A percentile compares a stretch with the other conserved stretches of the same genome.
These are phyloP conservation scores for Hypoxylon sp. DNA, from an alignment of 2,329 filamentous ascomycete genomes.

Conservation along the genomic window DNA sequence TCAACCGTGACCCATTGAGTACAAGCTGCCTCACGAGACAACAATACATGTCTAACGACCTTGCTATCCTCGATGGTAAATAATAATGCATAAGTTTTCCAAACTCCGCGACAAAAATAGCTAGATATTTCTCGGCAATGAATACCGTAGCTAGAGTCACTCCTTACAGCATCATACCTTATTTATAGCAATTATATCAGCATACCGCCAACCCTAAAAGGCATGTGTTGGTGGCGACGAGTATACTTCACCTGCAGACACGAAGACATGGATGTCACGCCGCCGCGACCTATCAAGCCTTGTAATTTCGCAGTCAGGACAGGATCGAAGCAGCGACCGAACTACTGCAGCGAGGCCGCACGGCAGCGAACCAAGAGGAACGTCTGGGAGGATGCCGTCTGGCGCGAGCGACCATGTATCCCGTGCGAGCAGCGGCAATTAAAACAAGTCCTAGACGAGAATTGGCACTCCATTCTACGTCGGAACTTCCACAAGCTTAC, in stretches of 20 bases:
- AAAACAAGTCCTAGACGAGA: neutral
- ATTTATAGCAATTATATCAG: neutral
- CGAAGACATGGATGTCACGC: constrained; percentile 21
- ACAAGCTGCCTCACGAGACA: neutral
- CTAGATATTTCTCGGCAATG: neutral
- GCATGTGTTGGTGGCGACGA: constrained; percentile 20
- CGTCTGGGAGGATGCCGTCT: constrained; percentile 1
- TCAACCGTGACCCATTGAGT: neutral
- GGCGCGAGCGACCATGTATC: constrained; percentile 7
- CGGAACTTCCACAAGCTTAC: neutral
- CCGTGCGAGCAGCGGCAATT: constrained; percentile 10
- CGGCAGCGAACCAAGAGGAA: neutral
- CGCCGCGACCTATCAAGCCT: constrained; percentile 7
- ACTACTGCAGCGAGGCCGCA: neutral
- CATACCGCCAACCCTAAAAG: neutral
- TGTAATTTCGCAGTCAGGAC: constrained; percentile 4
- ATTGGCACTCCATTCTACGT: constrained; percentile 12
- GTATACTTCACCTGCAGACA: constrained; percentile 25
- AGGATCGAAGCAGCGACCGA: neutral
- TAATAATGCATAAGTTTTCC: neutral
- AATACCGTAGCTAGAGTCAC: neutral
- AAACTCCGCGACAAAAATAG: neutral
- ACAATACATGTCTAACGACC: neutral
- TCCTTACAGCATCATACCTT: neutral
- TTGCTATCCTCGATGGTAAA: neutral